Conservation (phyloP, 345 rosid species). For the Moringa oleifera region DNA sequence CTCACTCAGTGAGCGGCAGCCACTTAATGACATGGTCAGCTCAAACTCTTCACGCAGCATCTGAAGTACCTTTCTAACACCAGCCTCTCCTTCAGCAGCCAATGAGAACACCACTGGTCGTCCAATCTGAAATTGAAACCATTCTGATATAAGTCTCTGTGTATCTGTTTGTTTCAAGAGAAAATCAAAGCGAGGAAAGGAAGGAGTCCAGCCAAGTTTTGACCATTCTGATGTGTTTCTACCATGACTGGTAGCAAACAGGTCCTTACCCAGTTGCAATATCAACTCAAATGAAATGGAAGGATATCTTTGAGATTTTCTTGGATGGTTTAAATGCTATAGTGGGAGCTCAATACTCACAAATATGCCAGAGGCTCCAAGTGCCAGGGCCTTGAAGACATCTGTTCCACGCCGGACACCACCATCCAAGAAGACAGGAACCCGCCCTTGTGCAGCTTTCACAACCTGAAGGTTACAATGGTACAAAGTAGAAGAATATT, state of each 20-base stretch:
- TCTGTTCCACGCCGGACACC: slow-evolving; percentile 96
- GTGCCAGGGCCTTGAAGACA: slow-evolving; percentile 89
- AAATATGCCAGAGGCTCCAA: slow-evolving; percentile 91
- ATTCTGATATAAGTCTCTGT: neutral
- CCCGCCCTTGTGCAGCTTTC: slow-evolving; percentile 73
- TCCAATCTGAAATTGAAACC: slow-evolving; percentile 56
- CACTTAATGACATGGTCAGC: slow-evolving; percentile 86
- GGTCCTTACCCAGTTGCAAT: neutral
- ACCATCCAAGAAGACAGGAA: slow-evolving; percentile 91
- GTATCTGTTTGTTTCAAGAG: neutral
- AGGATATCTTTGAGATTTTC: neutral
- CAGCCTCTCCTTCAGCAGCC: slow-evolving; percentile 86
- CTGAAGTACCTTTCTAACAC: slow-evolving; percentile 65
- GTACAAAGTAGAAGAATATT: neutral
- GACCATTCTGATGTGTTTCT: neutral
- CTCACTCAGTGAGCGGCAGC: slow-evolving; percentile 80
- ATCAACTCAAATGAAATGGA: neutral
- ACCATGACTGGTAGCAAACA: neutral
- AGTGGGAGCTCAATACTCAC: slow-evolving; percentile 34
- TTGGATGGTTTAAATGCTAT: neutral
- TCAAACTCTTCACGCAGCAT: slow-evolving; percentile 88
- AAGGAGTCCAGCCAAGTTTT: too few relatives aligned
- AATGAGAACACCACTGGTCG: slow-evolving; percentile 82
- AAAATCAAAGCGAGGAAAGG: too few relatives aligned
- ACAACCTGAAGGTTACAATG: slow-evolving; percentile 49